Base-by-base conservation (phyloP, 2,329 filamentous ascomycete genomes). In the Alternaria viburni region DNA sequence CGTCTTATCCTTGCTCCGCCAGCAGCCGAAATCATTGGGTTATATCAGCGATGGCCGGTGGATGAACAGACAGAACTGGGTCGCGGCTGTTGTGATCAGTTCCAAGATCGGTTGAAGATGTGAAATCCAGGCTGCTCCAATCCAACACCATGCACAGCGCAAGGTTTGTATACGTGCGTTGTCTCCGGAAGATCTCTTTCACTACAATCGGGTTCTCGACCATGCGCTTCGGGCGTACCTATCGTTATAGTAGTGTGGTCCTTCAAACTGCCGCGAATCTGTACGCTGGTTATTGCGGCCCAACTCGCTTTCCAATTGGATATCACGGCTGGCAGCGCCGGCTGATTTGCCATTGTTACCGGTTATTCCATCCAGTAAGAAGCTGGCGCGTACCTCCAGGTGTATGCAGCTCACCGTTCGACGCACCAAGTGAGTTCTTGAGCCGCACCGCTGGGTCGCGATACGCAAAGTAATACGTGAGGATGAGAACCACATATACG, bases 321-420 rank as follows among this genome's bases (percentile, higher is more conserved):
- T 23, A 25, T 21, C 10, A 30, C 28, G 17, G 30, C 41, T 49
- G 44, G 56, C 43, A 60, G 60, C 46, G 47, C 32, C 56, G 52
- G 51, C 32, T 43, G 30, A 46, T 19, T 62, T 36, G 36, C 30
- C 19, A n/a, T 61, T 28, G 21, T 50, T 50, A 13, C 10, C 44
- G 30, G 46, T 19, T 36, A n/a, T 30, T 44, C 46, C 30, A 44
- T 26, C 56, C 57, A 55, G 19, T 51, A 6, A 45, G 57, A 17
- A 15, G 15, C 45, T 6, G 23, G 32, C 51, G 44, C 32, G 21
- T 56, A 55, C 13, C 45, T 41, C 46, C 36, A 30, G 21, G 32
- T 51, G 44, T 50, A n/a, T 55, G 13, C 32, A 25, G 51, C 54
- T 68, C 57, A 65, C 66, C 67, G 68, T 59, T 73, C 55, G 66